These are phyloP conservation scores for Gonium pectorale DNA, from an alignment of 139 green algal genomes.

Conservation along the genomic window DNA sequence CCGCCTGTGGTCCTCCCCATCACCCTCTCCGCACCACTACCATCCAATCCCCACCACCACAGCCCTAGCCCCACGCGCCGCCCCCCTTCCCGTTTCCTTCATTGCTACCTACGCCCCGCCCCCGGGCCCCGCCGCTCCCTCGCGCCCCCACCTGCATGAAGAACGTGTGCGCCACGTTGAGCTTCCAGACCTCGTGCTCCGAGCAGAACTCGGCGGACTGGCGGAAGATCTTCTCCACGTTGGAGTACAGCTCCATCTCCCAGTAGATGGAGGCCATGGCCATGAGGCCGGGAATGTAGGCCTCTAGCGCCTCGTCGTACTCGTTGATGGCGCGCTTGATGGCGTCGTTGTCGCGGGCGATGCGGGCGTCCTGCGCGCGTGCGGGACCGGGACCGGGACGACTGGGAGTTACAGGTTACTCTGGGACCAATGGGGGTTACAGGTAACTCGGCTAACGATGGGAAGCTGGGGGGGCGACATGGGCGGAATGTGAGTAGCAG, in stretches of 20 bases:
- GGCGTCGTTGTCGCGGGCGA: constrained; percentile 74
- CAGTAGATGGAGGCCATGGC: constrained; percentile 86
- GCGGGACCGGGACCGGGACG: not conserved
- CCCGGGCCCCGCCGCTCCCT: not conserved
- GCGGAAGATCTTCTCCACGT: constrained; percentile 82
- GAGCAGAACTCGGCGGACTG: constrained; percentile 88
- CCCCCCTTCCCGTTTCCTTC: not conserved
- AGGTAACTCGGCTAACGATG: not conserved
- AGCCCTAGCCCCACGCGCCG: too few relatives aligned
- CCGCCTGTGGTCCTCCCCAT: too few relatives aligned
- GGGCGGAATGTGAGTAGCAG: not conserved
- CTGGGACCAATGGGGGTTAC: too few relatives aligned
- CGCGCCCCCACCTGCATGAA: constrained; percentile 79
- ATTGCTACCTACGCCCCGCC: not conserved
- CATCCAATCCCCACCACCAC: too few relatives aligned
- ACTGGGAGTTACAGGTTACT: too few relatives aligned
- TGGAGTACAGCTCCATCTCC: constrained; percentile 81
- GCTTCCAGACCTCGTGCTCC: constrained; percentile 87
- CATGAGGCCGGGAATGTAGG: constrained; percentile 86
- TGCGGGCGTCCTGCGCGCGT: constrained; percentile 69
- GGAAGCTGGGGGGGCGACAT: not conserved
- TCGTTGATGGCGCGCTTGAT: constrained; percentile 81
- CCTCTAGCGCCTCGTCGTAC: constrained; percentile 90
- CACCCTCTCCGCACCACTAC: too few relatives aligned
- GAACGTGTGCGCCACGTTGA: constrained; percentile 91